phyloP scores from a whole-genome alignment of 495 filamentous ascomycete species.

The Stereocaulon alpinum region DNA sequence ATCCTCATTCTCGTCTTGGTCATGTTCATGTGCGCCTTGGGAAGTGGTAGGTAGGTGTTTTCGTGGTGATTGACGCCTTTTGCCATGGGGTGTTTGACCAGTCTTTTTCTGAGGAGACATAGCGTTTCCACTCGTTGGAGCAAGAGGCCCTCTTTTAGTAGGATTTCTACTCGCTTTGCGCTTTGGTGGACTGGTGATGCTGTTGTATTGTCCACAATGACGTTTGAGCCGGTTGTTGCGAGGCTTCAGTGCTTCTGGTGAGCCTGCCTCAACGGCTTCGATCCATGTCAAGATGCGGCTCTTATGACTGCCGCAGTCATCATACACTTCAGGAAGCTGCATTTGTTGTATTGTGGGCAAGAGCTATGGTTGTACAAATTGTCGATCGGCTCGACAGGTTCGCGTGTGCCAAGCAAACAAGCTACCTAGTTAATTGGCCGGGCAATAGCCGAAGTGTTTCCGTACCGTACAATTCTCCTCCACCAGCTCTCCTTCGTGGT shows the following conservation, averaged over 20 bases:
- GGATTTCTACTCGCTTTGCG: not conserved
- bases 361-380: not conserved
- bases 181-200: not conserved
- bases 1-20: not conserved
- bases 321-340: not conserved
- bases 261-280: not conserved
- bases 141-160: not conserved
- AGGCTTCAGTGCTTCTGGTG: not conserved
- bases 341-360: not conserved
- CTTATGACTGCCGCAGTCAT: not conserved
- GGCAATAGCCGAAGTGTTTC: not conserved
- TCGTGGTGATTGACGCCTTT: not conserved
- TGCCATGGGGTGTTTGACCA: not conserved
- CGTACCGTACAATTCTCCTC: not conserved
- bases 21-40: not conserved
- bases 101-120: not conserved
- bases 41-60: not conserved
- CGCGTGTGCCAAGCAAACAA: not conserved
- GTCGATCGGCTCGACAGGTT: not conserved
- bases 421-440: not conserved
- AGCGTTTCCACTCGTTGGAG: not conserved
- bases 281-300: not conserved
- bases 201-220: not conserved
- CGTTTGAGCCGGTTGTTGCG: not conserved
- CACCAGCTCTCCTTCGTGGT: not conserved